Conservation (phyloP, 2,329 filamentous ascomycete genomes). For the Fusarium udum region DNA sequence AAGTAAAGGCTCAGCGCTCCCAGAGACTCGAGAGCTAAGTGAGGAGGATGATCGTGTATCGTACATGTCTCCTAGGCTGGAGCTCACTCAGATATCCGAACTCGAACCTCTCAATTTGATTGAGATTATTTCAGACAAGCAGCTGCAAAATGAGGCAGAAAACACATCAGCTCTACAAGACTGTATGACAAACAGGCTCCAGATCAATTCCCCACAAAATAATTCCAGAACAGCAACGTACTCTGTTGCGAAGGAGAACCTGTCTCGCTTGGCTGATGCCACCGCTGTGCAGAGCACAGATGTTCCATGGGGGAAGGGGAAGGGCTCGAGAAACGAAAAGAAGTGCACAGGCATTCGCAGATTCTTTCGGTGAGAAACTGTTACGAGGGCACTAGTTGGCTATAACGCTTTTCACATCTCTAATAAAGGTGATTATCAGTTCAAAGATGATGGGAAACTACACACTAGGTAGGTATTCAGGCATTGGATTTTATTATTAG, state of each 20-base stretch:
- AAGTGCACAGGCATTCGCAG: constrained; percentile 53
- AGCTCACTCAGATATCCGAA: constrained; percentile 6
- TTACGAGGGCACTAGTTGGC: not conserved
- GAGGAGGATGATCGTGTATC: not conserved
- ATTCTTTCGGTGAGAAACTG: constrained; percentile 53
- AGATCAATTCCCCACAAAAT: constrained; percentile 1
- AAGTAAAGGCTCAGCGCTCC: constrained; percentile 13
- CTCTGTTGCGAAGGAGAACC: constrained; percentile 22
- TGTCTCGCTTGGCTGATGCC: not conserved
- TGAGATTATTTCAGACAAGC: not conserved
- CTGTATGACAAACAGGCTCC: constrained; percentile 17
- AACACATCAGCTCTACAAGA: not conserved
- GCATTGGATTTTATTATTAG: not conserved
- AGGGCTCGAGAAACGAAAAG: not conserved
- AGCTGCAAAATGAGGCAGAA: not conserved
- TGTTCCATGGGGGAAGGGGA: constrained; percentile 50
- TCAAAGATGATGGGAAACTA: not conserved
- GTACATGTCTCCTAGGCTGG: constrained; percentile 1
- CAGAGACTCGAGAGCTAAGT: constrained; percentile 8
- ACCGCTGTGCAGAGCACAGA: constrained; percentile 39
- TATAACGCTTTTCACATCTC: constrained; percentile 3
- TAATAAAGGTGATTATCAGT: not conserved
- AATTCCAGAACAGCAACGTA: constrained; percentile 3
- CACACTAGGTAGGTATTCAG: not conserved
- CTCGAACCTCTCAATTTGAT: constrained; percentile 14